Percentiles rank a stretch among this genome's conserved stretches.
phyloP scores from a whole-genome alignment of 2,329 filamentous ascomycete genomes.

The Xylaria sp. region DNA sequence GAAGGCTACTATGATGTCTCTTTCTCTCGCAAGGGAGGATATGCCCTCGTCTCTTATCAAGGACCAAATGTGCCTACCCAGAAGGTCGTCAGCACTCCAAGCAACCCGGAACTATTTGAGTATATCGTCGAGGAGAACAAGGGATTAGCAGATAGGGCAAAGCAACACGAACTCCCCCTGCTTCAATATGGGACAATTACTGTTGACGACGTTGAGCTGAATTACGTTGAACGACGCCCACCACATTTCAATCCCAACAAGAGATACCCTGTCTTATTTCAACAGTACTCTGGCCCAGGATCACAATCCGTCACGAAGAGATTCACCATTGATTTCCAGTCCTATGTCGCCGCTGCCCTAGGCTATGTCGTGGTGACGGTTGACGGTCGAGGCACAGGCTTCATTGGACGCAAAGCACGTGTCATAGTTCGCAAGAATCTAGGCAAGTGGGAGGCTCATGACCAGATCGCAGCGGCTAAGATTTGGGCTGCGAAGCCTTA shows the following conservation, averaged over 20 bases:
- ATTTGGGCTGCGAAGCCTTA: conserved; percentile 84
- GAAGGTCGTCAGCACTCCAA: conserved; percentile 85
- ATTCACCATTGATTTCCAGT: conserved; percentile 89
- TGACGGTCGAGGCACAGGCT: conserved; percentile 92
- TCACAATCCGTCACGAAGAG: conserved; percentile 86
- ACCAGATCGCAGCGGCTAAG: conserved; percentile 91
- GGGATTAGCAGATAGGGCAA: conserved; percentile 73
- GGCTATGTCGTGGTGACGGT: conserved; percentile 96
- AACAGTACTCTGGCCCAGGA: conserved; percentile 93
- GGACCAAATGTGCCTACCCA: conserved; percentile 92
- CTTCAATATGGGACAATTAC: conserved; percentile 84
- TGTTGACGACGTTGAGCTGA: conserved; percentile 79
- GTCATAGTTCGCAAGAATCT: conserved; percentile 85
- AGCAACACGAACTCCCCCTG: conserved; percentile 82
- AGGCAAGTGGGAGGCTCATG: conserved; percentile 83
- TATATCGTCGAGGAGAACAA: conserved; percentile 82
- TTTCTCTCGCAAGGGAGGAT: conserved; percentile 85
- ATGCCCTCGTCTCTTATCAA: conserved; percentile 82
- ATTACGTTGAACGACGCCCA: conserved; percentile 84
- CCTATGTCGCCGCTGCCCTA: conserved; percentile 84
- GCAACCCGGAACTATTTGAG: conserved; percentile 70
- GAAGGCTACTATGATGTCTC: conserved; percentile 84
- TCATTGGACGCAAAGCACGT: conserved; percentile 83
- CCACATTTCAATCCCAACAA: conserved; percentile 86
- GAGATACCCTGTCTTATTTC: conserved; percentile 93